phyloP scores from a whole-genome alignment of 1,284 basidiomycete genomes.

The Cutaneotrichosporon dermatis region DNA sequence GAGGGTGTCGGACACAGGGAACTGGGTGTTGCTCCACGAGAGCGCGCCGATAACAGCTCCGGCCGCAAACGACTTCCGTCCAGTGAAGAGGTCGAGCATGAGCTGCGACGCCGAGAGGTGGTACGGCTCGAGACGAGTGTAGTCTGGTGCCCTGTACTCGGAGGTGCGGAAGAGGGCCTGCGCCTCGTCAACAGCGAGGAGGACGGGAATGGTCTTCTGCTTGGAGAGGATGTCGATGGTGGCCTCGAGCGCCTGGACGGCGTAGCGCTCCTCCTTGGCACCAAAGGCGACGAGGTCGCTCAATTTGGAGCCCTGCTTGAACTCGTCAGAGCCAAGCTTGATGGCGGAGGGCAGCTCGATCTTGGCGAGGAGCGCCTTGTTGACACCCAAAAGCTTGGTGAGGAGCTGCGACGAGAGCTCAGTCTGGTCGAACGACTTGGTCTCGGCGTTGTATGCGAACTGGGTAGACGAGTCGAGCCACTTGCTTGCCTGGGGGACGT shows the following conservation, averaged over 20 bases:
- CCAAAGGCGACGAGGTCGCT: constrained; percentile 60
- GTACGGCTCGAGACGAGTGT: constrained; percentile 65
- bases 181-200: constrained; percentile 81
- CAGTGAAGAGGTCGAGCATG: constrained; percentile 70
- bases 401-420: constrained; percentile 46
- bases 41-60: constrained; percentile 41
- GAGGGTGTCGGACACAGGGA: constrained; percentile 28
- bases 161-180: constrained; percentile 73
- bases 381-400: constrained; percentile 40
- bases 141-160: constrained; percentile 74
- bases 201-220: constrained; percentile 69
- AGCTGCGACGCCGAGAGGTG: constrained; percentile 76
- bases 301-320: constrained; percentile 56
- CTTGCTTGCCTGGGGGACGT: constrained; percentile 70
- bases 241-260: constrained; percentile 62
- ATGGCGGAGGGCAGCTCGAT: constrained; percentile 24
- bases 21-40: constrained; percentile 29
- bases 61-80: constrained; percentile 58
- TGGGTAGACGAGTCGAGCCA: constrained; percentile 74
- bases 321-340: constrained; percentile 43
- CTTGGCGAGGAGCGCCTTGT: constrained; percentile 37
- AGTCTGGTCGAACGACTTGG: constrained; percentile 75
- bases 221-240: constrained; percentile 62
- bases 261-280: constrained; percentile 55
- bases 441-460: constrained; percentile 69